Evolutionary conservation across 331 rosid species (phyloP).

Genomic region (Malus hybrid): DNA sequence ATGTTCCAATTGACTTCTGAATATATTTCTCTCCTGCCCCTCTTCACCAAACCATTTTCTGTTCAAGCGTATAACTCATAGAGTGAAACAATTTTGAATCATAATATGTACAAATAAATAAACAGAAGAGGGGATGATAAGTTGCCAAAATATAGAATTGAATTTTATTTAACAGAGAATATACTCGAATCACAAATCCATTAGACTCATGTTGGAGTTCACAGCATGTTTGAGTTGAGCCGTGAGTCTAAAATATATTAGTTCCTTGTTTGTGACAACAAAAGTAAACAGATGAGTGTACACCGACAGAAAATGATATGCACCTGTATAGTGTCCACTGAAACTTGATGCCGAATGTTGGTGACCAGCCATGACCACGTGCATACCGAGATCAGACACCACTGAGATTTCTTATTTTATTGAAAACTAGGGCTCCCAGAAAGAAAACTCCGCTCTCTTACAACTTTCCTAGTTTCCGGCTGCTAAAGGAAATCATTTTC

Average conservation of each 20-base stretch:
- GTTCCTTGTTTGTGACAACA: too few species aligned
- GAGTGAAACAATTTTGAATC: background rate
- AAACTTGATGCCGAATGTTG: too few species aligned
- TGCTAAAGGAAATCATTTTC: constrained; percentile 35
- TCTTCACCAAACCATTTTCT: background rate
- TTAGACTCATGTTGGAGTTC: background rate
- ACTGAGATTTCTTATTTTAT: too few species aligned
- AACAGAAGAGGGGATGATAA: background rate
- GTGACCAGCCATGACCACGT: too few species aligned
- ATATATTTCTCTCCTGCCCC: background rate
- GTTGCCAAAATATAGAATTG: background rate
- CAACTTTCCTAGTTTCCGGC: constrained; percentile 59
- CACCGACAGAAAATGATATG: too few species aligned
- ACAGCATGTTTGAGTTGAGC: background rate
- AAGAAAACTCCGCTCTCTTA: constrained; percentile 27
- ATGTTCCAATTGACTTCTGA: background rate
- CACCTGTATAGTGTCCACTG: too few species aligned
- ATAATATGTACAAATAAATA: background rate
- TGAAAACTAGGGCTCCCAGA: too few species aligned
- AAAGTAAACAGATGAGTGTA: too few species aligned
- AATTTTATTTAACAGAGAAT: background rate
- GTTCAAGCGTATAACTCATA: background rate
- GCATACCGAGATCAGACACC: too few species aligned
- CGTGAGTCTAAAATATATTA: too few species aligned
- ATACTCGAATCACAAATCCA: background rate